Percentiles rank a stretch among this genome's conserved stretches.
Evolutionary conservation across 2,329 filamentous ascomycete genomes (phyloP).

Genomic region (Dryadomyces quercivorus): DNA sequence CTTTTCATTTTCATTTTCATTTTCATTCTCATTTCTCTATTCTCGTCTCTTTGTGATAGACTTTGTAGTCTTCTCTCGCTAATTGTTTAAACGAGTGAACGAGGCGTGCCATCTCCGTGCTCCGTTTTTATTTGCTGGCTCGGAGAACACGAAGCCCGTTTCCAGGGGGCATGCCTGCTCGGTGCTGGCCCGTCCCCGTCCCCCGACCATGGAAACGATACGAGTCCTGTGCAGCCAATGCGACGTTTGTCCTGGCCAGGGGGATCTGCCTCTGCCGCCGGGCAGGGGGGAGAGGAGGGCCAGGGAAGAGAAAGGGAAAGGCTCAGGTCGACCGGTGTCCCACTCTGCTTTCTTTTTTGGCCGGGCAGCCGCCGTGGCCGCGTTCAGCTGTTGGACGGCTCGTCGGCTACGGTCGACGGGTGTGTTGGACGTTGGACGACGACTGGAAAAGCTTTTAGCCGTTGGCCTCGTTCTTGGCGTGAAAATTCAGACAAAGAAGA

Average conservation of each 20-base stretch:
- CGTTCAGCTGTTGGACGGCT: neutral
- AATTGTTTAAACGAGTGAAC: neutral
- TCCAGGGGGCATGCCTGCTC: no score
- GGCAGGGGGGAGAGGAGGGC: no score
- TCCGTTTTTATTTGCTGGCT: neutral
- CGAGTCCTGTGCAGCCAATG: neutral
- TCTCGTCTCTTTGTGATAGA: neutral
- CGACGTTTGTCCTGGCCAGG: neutral
- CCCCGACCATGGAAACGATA: no score
- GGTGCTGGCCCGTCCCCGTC: neutral
- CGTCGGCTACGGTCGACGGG: no score
- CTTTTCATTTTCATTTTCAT: neutral
- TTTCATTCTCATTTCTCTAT: neutral
- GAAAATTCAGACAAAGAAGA: no score
- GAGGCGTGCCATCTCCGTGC: neutral
- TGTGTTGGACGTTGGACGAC: no score
- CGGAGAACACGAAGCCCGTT: no score
- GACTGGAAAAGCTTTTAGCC: no score
- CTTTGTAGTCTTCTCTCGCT: no score
- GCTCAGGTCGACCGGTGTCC: neutral
- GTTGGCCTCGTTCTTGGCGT: no score
- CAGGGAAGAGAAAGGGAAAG: neutral
- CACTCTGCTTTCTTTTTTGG: neutral
- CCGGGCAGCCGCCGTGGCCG: neutral
- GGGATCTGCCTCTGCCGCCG: neutral